A percentile compares a stretch with the other conserved stretches of the same genome.
Conservation (phyloP, 2,329 filamentous ascomycete species). For the Aquanectria penicillioides region DNA sequence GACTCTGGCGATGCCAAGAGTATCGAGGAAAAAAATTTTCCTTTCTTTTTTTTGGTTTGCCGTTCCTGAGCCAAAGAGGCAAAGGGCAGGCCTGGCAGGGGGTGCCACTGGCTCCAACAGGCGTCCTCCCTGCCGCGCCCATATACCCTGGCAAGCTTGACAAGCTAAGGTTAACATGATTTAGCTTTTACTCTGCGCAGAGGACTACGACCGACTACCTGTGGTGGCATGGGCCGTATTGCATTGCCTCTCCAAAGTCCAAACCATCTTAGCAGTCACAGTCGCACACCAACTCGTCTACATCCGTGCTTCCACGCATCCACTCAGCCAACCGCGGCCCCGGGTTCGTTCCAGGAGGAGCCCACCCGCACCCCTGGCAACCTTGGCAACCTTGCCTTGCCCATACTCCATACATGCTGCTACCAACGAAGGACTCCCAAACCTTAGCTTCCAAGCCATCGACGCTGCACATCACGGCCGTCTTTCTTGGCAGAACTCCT, state of each 20-base stretch:
- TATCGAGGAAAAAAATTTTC: too few species aligned
- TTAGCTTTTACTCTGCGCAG: too few species aligned
- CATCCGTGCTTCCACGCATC: neutral
- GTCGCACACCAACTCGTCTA: neutral
- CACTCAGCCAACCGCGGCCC: slow-evolving; percentile 11
- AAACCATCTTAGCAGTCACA: slow-evolving; percentile 15
- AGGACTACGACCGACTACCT: too few species aligned
- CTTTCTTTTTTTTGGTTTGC: too few species aligned
- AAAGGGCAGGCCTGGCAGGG: neutral
- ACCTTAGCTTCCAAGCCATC: slow-evolving; percentile 2
- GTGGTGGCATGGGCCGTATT: too few species aligned
- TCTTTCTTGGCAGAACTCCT: slow-evolving; percentile 17
- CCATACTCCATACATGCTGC: too few species aligned
- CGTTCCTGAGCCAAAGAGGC: neutral
- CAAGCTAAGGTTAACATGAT: slow-evolving; percentile 16
- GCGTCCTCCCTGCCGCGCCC: too few species aligned
- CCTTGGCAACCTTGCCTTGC: slow-evolving; percentile 6
- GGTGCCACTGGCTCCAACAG: too few species aligned
- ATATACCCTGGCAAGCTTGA: too few species aligned
- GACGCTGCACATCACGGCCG: slow-evolving; percentile 19
- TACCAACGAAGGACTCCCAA: neutral
- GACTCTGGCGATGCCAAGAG: too few species aligned
- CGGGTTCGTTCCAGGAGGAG: neutral
- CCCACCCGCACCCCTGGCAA: slow-evolving; percentile 9
- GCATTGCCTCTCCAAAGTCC: too few species aligned